phyloP scores from a whole-genome alignment of 345 rosid genomes.

The Populus alba region DNA sequence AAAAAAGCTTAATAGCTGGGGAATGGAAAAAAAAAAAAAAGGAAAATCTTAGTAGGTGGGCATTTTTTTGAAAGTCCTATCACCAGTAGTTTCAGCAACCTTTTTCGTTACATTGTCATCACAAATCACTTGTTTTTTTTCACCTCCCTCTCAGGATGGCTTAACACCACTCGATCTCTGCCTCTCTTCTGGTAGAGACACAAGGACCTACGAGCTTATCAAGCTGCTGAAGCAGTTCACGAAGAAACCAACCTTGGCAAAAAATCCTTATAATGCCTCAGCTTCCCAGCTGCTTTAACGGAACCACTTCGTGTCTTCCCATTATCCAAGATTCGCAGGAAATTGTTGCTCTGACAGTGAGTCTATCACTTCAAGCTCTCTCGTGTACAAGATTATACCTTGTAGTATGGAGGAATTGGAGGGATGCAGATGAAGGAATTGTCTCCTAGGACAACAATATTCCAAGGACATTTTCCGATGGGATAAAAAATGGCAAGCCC shows the following conservation, averaged over 20 bases:
- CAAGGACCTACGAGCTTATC: slow-evolving; percentile 67
- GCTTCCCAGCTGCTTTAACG: not conserved
- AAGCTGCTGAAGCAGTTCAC: slow-evolving; percentile 72
- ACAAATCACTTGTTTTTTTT: not conserved
- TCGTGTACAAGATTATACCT: not conserved
- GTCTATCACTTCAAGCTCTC: not conserved
- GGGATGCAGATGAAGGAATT: not conserved
- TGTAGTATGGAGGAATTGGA: not conserved
- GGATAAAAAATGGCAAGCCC: no score
- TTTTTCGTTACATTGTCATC: no score
- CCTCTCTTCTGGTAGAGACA: slow-evolving; percentile 58
- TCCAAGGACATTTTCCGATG: no score
- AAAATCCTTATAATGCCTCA: not conserved
- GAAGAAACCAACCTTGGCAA: slow-evolving; percentile 7
- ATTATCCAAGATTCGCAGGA: not conserved
- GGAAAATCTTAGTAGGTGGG: not conserved
- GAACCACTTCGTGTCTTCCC: not conserved
- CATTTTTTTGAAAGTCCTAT: not conserved
- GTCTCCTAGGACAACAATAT: no score
- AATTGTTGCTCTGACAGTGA: not conserved
- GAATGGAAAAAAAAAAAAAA: no score
- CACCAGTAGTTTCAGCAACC: no score
- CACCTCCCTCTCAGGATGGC: slow-evolving; percentile 52
- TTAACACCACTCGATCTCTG: slow-evolving; percentile 80
- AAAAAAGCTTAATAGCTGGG: no score